These are phyloP conservation scores for Harringtonia lauricola DNA, from an alignment of 2,329 filamentous ascomycete species.

Conservation along the genomic window DNA sequence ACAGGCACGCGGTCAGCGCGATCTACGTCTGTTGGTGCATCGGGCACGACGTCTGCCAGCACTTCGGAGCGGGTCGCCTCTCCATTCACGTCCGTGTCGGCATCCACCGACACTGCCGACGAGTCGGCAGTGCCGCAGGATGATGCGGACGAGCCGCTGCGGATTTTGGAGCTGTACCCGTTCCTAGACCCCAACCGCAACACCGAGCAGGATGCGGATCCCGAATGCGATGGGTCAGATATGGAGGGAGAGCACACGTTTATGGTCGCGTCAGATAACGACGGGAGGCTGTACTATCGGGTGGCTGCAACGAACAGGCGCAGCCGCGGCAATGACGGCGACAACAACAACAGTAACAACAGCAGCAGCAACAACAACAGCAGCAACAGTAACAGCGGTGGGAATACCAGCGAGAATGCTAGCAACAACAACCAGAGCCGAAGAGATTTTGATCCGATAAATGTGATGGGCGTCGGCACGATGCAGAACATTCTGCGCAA, in stretches of 20 bases:
- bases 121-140: constrained; percentile 7
- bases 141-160: neutral
- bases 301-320: no score
- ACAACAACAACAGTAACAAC: neutral
- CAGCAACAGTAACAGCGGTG: neutral
- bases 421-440: neutral
- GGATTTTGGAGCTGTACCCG: neutral
- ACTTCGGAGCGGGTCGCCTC: constrained; percentile 8
- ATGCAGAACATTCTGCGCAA: constrained; percentile 65
- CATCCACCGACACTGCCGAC: constrained; percentile 4
- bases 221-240: constrained; percentile 44
- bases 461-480: constrained; percentile 35
- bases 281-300: neutral
- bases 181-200: no score
- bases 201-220: constrained; percentile 27
- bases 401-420: neutral
- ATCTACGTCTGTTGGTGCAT: neutral
- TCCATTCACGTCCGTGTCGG: constrained; percentile 8
- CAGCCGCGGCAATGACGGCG: neutral
- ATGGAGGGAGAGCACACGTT: constrained; percentile 34
- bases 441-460: constrained; percentile 19
- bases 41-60: constrained; percentile 6
- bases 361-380: neutral
- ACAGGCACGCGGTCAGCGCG: neutral
- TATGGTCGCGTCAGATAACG: neutral